phyloP scores from a whole-genome alignment of 169 alveolate genomes.

The Plasmodium chabaudi region DNA sequence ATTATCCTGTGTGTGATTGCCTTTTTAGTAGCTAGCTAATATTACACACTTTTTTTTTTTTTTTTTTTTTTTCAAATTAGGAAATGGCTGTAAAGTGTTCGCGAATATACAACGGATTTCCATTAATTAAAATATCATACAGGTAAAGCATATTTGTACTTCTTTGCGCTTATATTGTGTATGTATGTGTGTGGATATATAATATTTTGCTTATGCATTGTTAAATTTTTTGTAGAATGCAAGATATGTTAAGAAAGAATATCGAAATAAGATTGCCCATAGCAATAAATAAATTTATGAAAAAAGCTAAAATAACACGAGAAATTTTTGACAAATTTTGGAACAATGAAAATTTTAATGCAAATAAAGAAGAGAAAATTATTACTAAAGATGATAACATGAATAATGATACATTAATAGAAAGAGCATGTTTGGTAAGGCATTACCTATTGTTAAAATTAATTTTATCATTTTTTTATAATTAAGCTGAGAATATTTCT shows the following conservation, averaged over 20 bases:
- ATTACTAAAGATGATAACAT: constrained; percentile 22
- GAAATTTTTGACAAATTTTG: constrained; percentile 57
- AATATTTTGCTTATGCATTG: not conserved
- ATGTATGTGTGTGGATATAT: not conserved
- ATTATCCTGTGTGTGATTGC: too few species aligned
- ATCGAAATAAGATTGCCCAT: constrained; percentile 59
- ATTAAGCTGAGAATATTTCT: not conserved
- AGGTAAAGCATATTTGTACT: constrained; percentile 14
- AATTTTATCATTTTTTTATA: not conserved
- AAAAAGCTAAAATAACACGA: constrained; percentile 32
- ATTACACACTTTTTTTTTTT: not conserved
- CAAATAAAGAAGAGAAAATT: constrained; percentile 49
- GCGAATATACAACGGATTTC: constrained; percentile 62
- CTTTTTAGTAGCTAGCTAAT: too few species aligned
- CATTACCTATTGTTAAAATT: not conserved
- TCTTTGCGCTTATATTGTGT: not conserved
- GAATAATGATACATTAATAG: constrained; percentile 21
- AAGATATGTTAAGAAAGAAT: constrained; percentile 61
- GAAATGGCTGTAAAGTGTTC: constrained; percentile 66
- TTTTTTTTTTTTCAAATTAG: not conserved
- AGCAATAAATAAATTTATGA: constrained; percentile 60
- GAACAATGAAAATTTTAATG: constrained; percentile 62
- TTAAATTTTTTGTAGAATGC: constrained; percentile 22
- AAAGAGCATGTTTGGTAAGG: constrained; percentile 30
- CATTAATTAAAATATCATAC: constrained; percentile 53